Evolutionary conservation across 306 rosid genomes (phyloP).

Genomic region (Senna tora): DNA sequence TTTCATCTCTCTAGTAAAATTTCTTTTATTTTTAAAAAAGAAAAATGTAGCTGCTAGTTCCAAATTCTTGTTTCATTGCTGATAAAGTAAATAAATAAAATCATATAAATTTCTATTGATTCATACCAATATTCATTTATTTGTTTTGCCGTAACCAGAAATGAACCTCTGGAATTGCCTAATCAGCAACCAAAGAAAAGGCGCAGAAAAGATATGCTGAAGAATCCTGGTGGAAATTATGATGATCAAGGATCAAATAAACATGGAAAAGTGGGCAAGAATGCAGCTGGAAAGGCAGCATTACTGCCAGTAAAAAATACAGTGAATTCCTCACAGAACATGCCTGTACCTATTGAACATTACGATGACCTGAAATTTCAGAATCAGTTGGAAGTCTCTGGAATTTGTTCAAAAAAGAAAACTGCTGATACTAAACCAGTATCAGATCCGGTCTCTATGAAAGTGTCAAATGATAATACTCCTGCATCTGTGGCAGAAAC

Average conservation of each 20-base stretch:
- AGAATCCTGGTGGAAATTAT: slow-evolving; percentile 64
- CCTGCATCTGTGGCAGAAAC: slow-evolving; percentile 50
- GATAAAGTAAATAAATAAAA: slow-evolving; percentile 23
- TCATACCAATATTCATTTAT: slow-evolving; percentile 33
- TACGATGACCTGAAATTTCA: slow-evolving; percentile 57
- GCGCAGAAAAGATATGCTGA: slow-evolving; percentile 78
- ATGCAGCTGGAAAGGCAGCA: slow-evolving; percentile 61
- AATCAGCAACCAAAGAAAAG: slow-evolving; percentile 94
- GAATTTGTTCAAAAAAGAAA: slow-evolving; percentile 62
- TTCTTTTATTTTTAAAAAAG: not conserved
- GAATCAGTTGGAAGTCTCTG: slow-evolving; percentile 56
- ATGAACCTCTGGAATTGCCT: slow-evolving; percentile 64
- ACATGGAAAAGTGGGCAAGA: slow-evolving; percentile 66
- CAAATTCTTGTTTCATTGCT: slow-evolving; percentile 16
- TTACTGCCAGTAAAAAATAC: slow-evolving; percentile 53
- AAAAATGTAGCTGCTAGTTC: not conserved
- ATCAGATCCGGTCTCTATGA: slow-evolving; percentile 59
- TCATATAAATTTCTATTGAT: slow-evolving; percentile 14
- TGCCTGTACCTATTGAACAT: slow-evolving; percentile 52
- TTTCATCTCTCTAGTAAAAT: not conserved
- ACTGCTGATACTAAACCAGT: slow-evolving; percentile 55
- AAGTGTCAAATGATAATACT: slow-evolving; percentile 61
- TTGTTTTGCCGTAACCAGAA: slow-evolving; percentile 45
- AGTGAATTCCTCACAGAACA: slow-evolving; percentile 52
- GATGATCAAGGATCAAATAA: slow-evolving; percentile 59